Base-by-base conservation (phyloP, 495 filamentous ascomycete genomes). In the Hyaloscypha variabilis region DNA sequence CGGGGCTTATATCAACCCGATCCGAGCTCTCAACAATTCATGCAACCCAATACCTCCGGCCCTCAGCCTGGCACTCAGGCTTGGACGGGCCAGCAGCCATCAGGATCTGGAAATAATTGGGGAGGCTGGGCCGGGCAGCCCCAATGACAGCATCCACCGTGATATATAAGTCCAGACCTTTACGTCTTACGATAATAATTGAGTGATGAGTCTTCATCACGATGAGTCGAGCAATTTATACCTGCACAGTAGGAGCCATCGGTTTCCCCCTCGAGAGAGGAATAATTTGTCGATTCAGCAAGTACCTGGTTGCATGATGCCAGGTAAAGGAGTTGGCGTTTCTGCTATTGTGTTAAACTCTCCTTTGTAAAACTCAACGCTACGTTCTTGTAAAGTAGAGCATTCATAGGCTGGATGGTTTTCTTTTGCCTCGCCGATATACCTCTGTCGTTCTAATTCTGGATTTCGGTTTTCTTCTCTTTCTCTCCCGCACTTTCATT, bases 21-120 rank as follows among this genome's bases (percentile, higher is more conserved):
- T 51, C 84, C 84, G 71, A 84, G 80, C 5, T 82, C 85, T 23
- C 84, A 87, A 49, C 86, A 88, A 70, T 89, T 87, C 71, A 80
- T 88, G 79, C 81, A 76, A 57, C 77, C 82, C 50, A 59, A 76
- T 75, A 59, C 77, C 70, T 50, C 82, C 78, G 67, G 72, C 69
- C 52, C 81, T 73, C 76, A 83, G 67, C 72, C 77, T 59, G 72
- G 81, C 54, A 75, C 79, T 72, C 78, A 79, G 52, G 82, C 79
- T 14, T 85, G 82, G 82, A 75, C 79, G 19, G 74, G 64, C 14
- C 71, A 73, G 59, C 71, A 66, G 58, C 53, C 68, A 65, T 36
- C 73, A 62, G 58, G 74, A 69, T 60, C 65, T 51, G 62, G 64
- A 13, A 26, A 19, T 8, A 63, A 55, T 49, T 70, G 69, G 66